Conservation (phyloP, 352 stramenopile genomes). For the Globisporangium paroecandrum region DNA sequence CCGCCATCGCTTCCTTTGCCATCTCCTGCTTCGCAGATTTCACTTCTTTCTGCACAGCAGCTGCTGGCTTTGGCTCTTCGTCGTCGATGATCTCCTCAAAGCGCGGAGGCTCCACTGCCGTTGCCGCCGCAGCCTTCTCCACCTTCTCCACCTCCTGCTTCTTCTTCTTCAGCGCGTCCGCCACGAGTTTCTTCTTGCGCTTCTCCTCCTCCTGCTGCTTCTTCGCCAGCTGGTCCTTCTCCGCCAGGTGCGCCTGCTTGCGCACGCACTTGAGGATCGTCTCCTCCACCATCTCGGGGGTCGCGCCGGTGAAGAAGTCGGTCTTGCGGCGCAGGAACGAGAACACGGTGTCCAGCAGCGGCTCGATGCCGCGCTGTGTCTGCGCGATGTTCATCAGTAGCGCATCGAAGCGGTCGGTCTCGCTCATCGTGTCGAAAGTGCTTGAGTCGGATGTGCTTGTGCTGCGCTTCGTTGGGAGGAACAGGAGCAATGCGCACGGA, state of each 20-base stretch:
- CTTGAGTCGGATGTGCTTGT: background rate
- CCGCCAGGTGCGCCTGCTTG: slow-evolving; percentile 88
- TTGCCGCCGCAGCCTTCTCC: slow-evolving; percentile 22
- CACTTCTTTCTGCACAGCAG: background rate
- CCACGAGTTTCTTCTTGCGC: slow-evolving; percentile 52
- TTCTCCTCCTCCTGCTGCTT: slow-evolving; percentile 84
- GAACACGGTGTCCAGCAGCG: slow-evolving; percentile 97
- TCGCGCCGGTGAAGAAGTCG: slow-evolving; percentile 96
- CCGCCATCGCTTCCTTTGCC: slow-evolving; percentile 17
- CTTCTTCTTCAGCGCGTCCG: slow-evolving; percentile 42
- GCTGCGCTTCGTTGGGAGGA: slow-evolving; percentile 3
- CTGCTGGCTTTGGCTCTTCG: slow-evolving; percentile 16
- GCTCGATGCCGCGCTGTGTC: slow-evolving; percentile 96
- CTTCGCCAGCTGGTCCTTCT: slow-evolving; percentile 74
- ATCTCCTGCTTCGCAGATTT: slow-evolving; percentile 22
- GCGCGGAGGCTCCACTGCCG: slow-evolving; percentile 38
- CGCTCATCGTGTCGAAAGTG: slow-evolving; percentile 36
- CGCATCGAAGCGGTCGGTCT: slow-evolving; percentile 88
- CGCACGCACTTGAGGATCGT: slow-evolving; percentile 88
- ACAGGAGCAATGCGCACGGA: background rate
- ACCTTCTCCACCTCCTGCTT: slow-evolving; percentile 48
- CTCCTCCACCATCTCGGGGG: slow-evolving; percentile 66
- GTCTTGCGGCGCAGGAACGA: slow-evolving; percentile 98
- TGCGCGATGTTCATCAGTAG: slow-evolving; percentile 98
- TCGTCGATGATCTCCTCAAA: slow-evolving; percentile 85